Evolutionary conservation across 345 rosid genomes (phyloP), one percentile per base, ranked within the genome.

Genomic region (Microcos paniculata): DNA sequence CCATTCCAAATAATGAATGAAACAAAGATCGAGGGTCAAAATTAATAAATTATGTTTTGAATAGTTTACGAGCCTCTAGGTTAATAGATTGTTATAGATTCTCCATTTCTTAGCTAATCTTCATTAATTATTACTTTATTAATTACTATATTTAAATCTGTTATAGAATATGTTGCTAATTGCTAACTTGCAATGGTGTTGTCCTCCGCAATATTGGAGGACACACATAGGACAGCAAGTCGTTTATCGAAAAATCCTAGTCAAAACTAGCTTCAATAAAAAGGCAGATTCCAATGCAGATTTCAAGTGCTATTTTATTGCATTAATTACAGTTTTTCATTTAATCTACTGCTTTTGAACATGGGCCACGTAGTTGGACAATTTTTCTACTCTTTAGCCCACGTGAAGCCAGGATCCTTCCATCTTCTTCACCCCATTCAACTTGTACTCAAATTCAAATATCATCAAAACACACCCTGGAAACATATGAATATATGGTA

Each of bases 371-470:
- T 67, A 48, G 53, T 67, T 5, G 35, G 53, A 18, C 71, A 38
- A 23, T 67, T n/a, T 67, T 67, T 66, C 15, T 66, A 67, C 71
- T 24, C 8, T 24, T 43, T 62, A 15, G 33, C 63, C 80, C 83
- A 76, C 67, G 79, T 67, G 74, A 51, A 61, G 4, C 28, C n/a
- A 18, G 46, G 43, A 35, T 73, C 65, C 42, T 40, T 45, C 24
- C 42, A 30, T 21, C 55, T 23, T 53, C 64, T 23, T n/a, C 24
- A 12, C 40, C 57, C 13, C 19, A 9, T 31, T 61, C n/a, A 51
- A 53, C 12, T 1, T 53, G 24, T 7, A 6, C 5, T 19, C 9
- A 59, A 59, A 62, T 35, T 35, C 4, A 35, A 35, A 35, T 3
- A 35, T n/a, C n/a, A n/a, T n/a, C n/a, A 35, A 35, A 35, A 35